Evolutionary conservation across 2,329 filamentous ascomycete species (phyloP).

Genomic region (Aspergillus tamarii): DNA sequence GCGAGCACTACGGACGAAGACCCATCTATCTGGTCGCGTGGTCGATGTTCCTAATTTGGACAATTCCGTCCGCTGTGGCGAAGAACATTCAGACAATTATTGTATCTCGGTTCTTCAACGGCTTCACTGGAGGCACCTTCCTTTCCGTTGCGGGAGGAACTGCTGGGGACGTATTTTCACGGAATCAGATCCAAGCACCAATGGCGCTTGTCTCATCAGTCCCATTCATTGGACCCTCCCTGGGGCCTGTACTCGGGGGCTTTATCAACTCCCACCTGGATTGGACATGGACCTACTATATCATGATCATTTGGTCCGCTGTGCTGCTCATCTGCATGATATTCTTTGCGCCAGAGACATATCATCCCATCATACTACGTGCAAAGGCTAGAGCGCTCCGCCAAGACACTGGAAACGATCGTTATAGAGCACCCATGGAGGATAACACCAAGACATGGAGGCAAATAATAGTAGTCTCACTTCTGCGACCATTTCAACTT

Average conservation of each 20-base stretch:
- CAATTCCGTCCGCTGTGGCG: background rate
- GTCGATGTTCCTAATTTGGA: constrained; percentile 68
- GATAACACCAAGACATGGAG: constrained; percentile 50
- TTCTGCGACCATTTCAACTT: constrained; percentile 72
- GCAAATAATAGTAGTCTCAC: constrained; percentile 63
- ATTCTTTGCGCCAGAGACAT: constrained; percentile 80
- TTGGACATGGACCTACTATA: constrained; percentile 76
- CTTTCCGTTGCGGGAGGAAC: background rate
- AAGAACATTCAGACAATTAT: background rate
- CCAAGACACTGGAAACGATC: constrained; percentile 70
- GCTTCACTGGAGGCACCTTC: background rate
- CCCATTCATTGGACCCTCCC: background rate
- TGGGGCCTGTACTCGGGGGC: constrained; percentile 1
- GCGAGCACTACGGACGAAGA: constrained; percentile 73
- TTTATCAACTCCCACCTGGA: constrained; percentile 19
- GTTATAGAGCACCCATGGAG: constrained; percentile 75
- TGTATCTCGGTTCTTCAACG: background rate
- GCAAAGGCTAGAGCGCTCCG: constrained; percentile 68
- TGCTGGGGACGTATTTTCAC: background rate
- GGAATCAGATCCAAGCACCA: background rate
- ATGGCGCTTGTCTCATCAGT: background rate
- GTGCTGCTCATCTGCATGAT: constrained; percentile 64
- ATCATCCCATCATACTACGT: constrained; percentile 54
- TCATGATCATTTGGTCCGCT: constrained; percentile 76
- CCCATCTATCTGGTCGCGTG: constrained; percentile 78